These are phyloP conservation scores for Aspergillus sp. DNA, from an alignment of 2,329 filamentous ascomycete species.

Conservation along the genomic window DNA sequence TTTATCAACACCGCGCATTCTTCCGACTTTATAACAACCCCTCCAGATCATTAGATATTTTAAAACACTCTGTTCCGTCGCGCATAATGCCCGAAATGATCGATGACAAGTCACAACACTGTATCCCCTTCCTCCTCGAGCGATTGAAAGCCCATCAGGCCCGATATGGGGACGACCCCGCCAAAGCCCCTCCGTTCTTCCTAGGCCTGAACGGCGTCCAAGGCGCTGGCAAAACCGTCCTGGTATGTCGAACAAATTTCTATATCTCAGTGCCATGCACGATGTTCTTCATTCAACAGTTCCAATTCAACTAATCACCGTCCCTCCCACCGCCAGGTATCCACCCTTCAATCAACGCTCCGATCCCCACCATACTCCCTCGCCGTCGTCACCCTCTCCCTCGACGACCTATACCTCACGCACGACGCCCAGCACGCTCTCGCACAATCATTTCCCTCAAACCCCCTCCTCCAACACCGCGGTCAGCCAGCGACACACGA, in stretches of 20 bases:
- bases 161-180: conserved; percentile 37
- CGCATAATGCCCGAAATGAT: conserved; percentile 54
- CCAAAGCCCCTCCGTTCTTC: conserved; percentile 65
- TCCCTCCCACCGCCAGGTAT: conserved; percentile 45
- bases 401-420: conserved; percentile 86
- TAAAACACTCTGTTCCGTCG: neutral
- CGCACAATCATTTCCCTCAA: conserved; percentile 64
- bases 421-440: conserved; percentile 67
- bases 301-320: conserved; percentile 1
- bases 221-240: conserved; percentile 87
- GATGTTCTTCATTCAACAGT: neutral
- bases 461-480: conserved; percentile 75
- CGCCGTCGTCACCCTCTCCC: conserved; percentile 70
- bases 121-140: conserved; percentile 72
- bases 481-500: conserved; percentile 87
- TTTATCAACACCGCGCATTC: neutral
- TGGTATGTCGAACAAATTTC: conserved; percentile 52
- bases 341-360: conserved; percentile 63
- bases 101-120: conserved; percentile 77
- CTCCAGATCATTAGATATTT: neutral
- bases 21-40: neutral
- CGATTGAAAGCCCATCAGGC: conserved; percentile 55
- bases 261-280: too few relatives aligned
- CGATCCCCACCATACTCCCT: conserved; percentile 58
- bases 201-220: conserved; percentile 89